These are phyloP conservation scores for Albophoma yamanashiensis DNA, from an alignment of 2,329 filamentous ascomycete genomes.

Conservation along the genomic window DNA sequence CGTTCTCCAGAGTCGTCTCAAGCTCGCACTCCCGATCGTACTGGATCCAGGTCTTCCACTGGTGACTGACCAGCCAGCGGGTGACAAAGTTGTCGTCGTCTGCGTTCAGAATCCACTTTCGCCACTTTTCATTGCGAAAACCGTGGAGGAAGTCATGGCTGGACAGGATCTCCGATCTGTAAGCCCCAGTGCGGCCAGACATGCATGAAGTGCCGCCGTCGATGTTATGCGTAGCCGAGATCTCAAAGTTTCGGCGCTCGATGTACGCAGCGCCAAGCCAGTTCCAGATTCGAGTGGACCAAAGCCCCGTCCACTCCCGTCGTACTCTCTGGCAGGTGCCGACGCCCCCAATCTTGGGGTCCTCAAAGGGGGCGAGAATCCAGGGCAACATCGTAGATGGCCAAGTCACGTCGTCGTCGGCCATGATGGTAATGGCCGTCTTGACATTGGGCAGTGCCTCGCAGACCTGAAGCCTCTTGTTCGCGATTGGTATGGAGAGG, in stretches of 20 bases:
- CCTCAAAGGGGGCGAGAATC: slow-evolving; percentile 88
- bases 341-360: slow-evolving; percentile 73
- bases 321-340: slow-evolving; percentile 83
- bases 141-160: slow-evolving; percentile 77
- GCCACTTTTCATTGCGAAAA: slow-evolving; percentile 88
- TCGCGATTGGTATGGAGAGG: slow-evolving; percentile 71
- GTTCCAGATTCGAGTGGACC: slow-evolving; percentile 61
- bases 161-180: slow-evolving; percentile 78
- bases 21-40: slow-evolving; percentile 87
- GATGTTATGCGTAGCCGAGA: slow-evolving; percentile 87
- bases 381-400: slow-evolving; percentile 76
- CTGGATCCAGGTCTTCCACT: slow-evolving; percentile 92
- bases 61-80: slow-evolving; percentile 84
- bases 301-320: slow-evolving; percentile 50
- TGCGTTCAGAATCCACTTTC: slow-evolving; percentile 80
- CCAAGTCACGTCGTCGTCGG: slow-evolving; percentile 94
- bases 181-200: slow-evolving; percentile 87
- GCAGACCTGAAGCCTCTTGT: slow-evolving; percentile 91
- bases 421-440: slow-evolving; percentile 81
- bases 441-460: slow-evolving; percentile 76
- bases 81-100: slow-evolving; percentile 99
- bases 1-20: slow-evolving; percentile 84
- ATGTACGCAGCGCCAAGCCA: slow-evolving; percentile 90
- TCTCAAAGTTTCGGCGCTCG: slow-evolving; percentile 91
- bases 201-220: slow-evolving; percentile 96